Evolutionary conservation across 768 basidiomycete species (phyloP), one percentile per base, ranked within the genome.

Genomic region (Podaxis mareebaensis): DNA sequence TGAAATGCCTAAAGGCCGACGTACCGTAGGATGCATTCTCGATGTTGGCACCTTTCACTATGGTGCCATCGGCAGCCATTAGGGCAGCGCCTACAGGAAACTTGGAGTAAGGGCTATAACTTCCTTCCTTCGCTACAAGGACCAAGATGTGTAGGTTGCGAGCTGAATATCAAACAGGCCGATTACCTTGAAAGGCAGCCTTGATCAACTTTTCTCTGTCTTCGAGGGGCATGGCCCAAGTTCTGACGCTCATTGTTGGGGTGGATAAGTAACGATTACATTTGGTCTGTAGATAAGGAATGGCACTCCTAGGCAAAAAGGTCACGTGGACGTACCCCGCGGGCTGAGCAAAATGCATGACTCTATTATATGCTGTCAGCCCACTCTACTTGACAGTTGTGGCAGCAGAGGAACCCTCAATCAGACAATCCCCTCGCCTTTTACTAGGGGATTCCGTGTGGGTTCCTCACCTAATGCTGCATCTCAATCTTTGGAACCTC

Each of bases 1-100:
- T 20, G 28, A 39, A 49, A 53, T 12, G 44, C 10, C 48, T 22
- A 30, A 58, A 42, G 30, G 30, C 36, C 26, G 7, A 69, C 79
- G n/a, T 63, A 95, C 96, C 95, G 69, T 93, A 93, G 0, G 91
- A 90, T 0, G 94, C 95, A 69, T 97, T 98, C 78, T 99, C 97
- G 64, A 99, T 83, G 73, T 97, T 98, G 33, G 91, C 89, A 4
- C 96, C 95, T 65, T 85, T 89, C 64, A 96, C 85, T 22, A 96
- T 84, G 8, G 78, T 73, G 0, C 92, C 93, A 46, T 90, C 85
- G 0, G 82, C 71, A 2, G 88, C 78, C 17, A 98, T 75, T 11
- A 98, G 75, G 1, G 95, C 92, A 0, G 95, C 96, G 0, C 96
- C 96, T 15, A 98, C 96, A 7, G 90, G 87, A 72, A 99, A 97